Conservation (phyloP, 2,329 filamentous ascomycete genomes). For the Bisporella sp. region DNA sequence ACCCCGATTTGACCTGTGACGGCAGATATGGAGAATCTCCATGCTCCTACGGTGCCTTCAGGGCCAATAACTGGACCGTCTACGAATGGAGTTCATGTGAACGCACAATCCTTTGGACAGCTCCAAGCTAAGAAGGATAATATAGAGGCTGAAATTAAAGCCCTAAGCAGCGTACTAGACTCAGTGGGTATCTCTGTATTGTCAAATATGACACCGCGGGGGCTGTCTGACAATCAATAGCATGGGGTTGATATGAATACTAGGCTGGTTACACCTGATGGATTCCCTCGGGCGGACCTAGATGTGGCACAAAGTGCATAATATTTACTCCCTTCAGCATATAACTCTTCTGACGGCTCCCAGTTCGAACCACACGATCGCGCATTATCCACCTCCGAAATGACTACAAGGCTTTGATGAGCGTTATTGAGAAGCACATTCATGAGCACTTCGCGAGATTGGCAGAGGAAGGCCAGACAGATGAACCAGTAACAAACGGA, state of each 20-base stretch:
- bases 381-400: constrained; percentile 86
- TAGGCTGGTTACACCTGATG: constrained; percentile 76
- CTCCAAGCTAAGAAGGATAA: constrained; percentile 79
- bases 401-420: constrained; percentile 89
- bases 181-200: constrained; percentile 50
- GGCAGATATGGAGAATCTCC: constrained; percentile 54
- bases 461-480: constrained; percentile 32
- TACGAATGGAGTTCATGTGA: constrained; percentile 52
- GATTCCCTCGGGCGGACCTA: constrained; percentile 86
- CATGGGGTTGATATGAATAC: constrained; percentile 94
- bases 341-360: constrained; percentile 4
- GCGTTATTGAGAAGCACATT: constrained; percentile 73
- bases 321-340: constrained; percentile 1
- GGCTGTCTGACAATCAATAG: constrained; percentile 39
- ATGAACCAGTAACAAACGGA: constrained; percentile 17
- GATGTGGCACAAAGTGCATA: constrained; percentile 84
- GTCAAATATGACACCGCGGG: not conserved
- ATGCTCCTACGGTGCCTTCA: constrained; percentile 67
- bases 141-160: constrained; percentile 79
- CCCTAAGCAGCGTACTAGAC: constrained; percentile 78
- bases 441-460: constrained; percentile 81
- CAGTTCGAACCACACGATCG: constrained; percentile 87
- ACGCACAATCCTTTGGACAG: constrained; percentile 65
- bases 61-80: constrained; percentile 61
- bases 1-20: constrained; percentile 1